A percentile compares a stretch with the other conserved stretches of the same genome.
Conservation (phyloP, 352 stramenopile genomes). For the Plasmopara halstedii region DNA sequence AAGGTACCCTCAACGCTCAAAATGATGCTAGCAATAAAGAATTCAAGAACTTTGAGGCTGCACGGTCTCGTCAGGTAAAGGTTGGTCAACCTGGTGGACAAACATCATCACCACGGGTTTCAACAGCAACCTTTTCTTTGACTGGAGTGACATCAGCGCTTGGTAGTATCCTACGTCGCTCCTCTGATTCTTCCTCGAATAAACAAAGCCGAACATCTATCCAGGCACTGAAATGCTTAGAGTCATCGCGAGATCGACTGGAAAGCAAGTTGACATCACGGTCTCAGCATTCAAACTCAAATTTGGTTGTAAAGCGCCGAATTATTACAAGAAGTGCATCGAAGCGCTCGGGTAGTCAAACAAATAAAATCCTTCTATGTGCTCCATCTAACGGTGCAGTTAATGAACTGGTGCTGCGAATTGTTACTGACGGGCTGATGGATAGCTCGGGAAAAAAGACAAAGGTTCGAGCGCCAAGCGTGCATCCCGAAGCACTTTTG, state of each 20-base stretch:
- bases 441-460: conserved; percentile 40
- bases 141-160: conserved; percentile 35
- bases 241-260: conserved; percentile 46
- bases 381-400: conserved; percentile 88
- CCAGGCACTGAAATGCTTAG: conserved; percentile 54
- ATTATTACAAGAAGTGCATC: conserved; percentile 35
- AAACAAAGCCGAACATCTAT: conserved; percentile 44
- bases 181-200: conserved; percentile 11
- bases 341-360: conserved; percentile 17
- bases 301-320: conserved; percentile 40
- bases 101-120: not conserved
- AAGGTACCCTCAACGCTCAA: conserved; percentile 14
- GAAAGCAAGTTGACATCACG: conserved; percentile 55
- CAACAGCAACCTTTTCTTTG: conserved; percentile 45
- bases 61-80: conserved; percentile 23
- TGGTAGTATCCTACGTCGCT: conserved; percentile 56
- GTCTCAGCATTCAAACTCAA: conserved; percentile 13
- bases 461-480: conserved; percentile 59
- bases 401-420: conserved; percentile 83
- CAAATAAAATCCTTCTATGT: conserved; percentile 76
- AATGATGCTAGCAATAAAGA: conserved; percentile 3
- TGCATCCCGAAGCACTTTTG: conserved; percentile 41
- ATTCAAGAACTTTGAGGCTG: conserved; percentile 50
- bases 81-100: conserved; percentile 5
- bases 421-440: conserved; percentile 77